Base-by-base conservation (phyloP, 305 asterid species). In the Striga hermonthica region DNA sequence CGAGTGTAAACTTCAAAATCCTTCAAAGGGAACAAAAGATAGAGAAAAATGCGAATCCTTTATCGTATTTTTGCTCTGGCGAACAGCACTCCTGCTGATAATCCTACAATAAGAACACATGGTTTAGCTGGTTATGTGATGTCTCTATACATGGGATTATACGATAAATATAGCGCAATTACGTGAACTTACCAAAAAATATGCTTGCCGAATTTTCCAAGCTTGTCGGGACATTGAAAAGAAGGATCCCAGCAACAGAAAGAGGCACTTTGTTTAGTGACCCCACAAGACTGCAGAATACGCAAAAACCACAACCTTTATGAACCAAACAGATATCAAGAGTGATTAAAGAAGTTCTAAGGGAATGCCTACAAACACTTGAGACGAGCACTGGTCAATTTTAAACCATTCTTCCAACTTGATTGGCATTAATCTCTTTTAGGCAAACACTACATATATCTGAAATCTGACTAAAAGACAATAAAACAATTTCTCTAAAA, bases 261-360 rank as follows among this genome's bases (percentile, higher is more conserved):
- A 92, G 88, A 57, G 98, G 98, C 68, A 92, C 87, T 85, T 92
- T 92, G 80, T 89, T 92, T 28, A 92, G 72, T 2, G 98, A 92
- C 16, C 98, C 98, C 15, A 92, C 93, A n/a, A 92, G 91, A 82
- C 98, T 92, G 95, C 78, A 69, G 15, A 52, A 67, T 36, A n/a
- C n/a, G 55, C 38, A 57, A 56, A 63, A 47, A 7, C 9, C n/a
- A n/a, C n/a, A 28, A 54, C 37, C 43, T 71, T 15, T 22, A 65
- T 69, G 57, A 64, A 49, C 13, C 12, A 10, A 41, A 12, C 13
- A 57, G 5, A 41, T 22, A 36, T 39, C 47, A 62, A 43, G 64
- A 63, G 45, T 11, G 13, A 10, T 41, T 28, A 50, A 50, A 49
- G 53, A 35, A 47, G 43, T n/a, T 14, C 11, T 50, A 13, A 3